Base-by-base conservation (phyloP, 371 early-diverging fungal genomes). In the Rhizopus delemar region DNA sequence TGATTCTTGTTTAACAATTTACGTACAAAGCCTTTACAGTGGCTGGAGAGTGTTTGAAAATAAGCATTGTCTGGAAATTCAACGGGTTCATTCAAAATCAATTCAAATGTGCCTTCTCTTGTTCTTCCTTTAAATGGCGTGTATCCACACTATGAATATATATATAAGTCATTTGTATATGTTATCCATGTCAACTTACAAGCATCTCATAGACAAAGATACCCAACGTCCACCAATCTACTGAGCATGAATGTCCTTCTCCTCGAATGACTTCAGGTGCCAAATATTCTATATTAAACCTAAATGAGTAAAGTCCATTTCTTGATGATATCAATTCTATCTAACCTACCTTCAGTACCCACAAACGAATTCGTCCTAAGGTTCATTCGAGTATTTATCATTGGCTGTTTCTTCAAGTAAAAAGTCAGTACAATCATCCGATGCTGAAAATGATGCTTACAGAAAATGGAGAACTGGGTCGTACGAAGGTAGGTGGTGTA, bases 141-240 rank as follows among this genome's bases (percentile, higher is more conserved):
- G 11, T 83, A 87, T 15, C 93, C 91, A 69, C 79, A 94, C 81
- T 80, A 51, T 29, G 11, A 60, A 51, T 3, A 31, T 28, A 51
- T 3, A 31, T 28, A 28, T 50, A 34, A 33, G 39, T 43, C 13
- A 49, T 15, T 45, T 36, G 36, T 28, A 28, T 28, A 46, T 22
- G 22, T 4, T 3, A 15, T 41, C 22, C 22, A 22, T 22, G 22
- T 22, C 22, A 22, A 22, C 77, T 69, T 77, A 87, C 89, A 67
- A 97, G 83, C 95, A 99, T 95, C 74, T 98, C 98, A 69, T 91
- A 99, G 4, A 99, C 83, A 36, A 99, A 79, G 33, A 99, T 94
- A 12, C 99, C 99, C 43, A 99, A 71, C 12, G 98, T 95, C 99
- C 99, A 99, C 94, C 99, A 97, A 77, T 99, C 99, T 6, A 96